Evolutionary conservation across 306 rosid genomes (phyloP).

Genomic region (Vicia faba): DNA sequence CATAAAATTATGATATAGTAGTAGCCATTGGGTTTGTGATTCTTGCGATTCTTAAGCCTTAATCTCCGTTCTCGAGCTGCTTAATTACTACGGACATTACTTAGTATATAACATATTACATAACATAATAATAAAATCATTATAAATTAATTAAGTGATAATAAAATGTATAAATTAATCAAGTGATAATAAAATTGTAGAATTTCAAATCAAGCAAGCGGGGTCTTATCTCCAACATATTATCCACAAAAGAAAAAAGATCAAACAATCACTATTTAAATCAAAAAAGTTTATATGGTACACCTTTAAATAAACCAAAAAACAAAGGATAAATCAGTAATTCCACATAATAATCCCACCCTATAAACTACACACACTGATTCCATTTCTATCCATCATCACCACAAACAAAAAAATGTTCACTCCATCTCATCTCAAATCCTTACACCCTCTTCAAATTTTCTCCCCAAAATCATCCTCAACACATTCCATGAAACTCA

Average conservation of each 20-base stretch:
- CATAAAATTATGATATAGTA: not conserved
- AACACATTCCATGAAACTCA: constrained; percentile 53
- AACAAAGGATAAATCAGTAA: constrained; percentile 59
- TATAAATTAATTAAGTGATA: constrained; percentile 6
- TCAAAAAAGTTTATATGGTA: constrained; percentile 52
- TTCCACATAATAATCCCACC: constrained; percentile 35
- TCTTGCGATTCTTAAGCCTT: constrained; percentile 60
- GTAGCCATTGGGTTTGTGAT: constrained; percentile 46
- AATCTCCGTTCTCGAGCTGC: constrained; percentile 59
- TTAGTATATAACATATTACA: not conserved
- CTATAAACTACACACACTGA: constrained; percentile 26
- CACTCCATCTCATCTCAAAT: constrained; percentile 40
- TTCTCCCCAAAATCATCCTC: constrained; percentile 50
- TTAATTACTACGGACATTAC: not conserved
- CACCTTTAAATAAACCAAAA: constrained; percentile 50
- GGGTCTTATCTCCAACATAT: constrained; percentile 40
- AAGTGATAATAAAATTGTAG: constrained; percentile 25
- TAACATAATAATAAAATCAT: not conserved
- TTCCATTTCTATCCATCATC: constrained; percentile 11
- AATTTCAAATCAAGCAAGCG: constrained; percentile 45
- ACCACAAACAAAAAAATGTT: constrained; percentile 52
- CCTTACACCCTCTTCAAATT: constrained; percentile 43
- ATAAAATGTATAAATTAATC: not conserved
- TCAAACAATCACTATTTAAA: constrained; percentile 26
- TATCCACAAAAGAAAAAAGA: constrained; percentile 40